These are phyloP conservation scores for Coemansia sp. DNA, from an alignment of 192 early-diverging fungal species.

Conservation along the genomic window DNA sequence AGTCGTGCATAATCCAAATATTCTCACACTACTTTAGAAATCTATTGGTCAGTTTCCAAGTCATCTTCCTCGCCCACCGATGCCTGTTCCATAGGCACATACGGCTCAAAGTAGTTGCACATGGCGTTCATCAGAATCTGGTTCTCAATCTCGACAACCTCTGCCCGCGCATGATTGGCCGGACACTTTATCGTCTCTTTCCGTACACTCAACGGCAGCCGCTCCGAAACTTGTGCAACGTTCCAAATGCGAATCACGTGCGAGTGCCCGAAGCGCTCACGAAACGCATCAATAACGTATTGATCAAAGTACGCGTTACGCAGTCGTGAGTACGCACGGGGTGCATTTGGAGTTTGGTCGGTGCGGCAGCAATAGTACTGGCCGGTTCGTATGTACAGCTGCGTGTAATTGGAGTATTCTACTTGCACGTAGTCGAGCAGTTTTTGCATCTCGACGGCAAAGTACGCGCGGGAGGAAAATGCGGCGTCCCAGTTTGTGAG, in stretches of 20 bases:
- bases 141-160: slow-evolving; percentile 5
- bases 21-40: background rate
- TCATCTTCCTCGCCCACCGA: background rate
- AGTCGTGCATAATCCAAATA: background rate
- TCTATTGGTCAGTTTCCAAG: background rate
- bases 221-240: slow-evolving; percentile 38
- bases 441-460: slow-evolving; percentile 15
- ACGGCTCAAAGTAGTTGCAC: slow-evolving; percentile 1
- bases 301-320: slow-evolving; percentile 28
- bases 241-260: slow-evolving; percentile 44
- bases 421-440: slow-evolving; percentile 27
- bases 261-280: slow-evolving; percentile 18
- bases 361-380: slow-evolving; percentile 59
- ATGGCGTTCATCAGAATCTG: slow-evolving; percentile 1
- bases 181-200: slow-evolving; percentile 4
- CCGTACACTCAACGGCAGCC: slow-evolving; percentile 10
- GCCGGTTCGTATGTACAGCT: slow-evolving; percentile 51
- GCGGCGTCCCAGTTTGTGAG: slow-evolving; percentile 58
- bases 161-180: slow-evolving; percentile 3
- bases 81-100: background rate
- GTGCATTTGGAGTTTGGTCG: slow-evolving; percentile 17
- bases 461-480: slow-evolving; percentile 38
- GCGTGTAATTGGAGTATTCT: slow-evolving; percentile 26
- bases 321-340: slow-evolving; percentile 27
- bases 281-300: slow-evolving; percentile 26